Evolutionary conservation across 805 yeast genomes (phyloP), one percentile per base, ranked within the genome.

Genomic region (Starmerella apicola): DNA sequence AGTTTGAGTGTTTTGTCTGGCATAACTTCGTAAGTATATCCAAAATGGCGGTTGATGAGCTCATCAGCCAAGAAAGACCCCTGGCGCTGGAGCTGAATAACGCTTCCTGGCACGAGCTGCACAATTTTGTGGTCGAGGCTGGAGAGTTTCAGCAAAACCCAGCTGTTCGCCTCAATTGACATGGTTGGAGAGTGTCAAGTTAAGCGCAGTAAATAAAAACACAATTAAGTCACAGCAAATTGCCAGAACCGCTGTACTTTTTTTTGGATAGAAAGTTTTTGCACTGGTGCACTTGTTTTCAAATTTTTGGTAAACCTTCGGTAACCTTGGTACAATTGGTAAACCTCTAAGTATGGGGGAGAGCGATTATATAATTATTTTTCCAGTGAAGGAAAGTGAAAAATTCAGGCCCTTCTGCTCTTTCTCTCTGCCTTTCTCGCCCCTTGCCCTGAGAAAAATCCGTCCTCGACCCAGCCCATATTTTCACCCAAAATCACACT

Each of bases 1-100:
- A 51, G 44, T 5, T 39, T 38, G 13, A 64, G 52, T 12, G 49
- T 47, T 32, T 52, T 53, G 43, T 72, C 75, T 32, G 75, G 82
- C 22, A 67, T 54, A 32, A 88, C 79, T 54, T 88, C 96, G 61
- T 86, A 91, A 1, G 94, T 74, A 50, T 82, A 88, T 1, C 97
- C 98, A 53, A 72, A 81, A 5, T 85, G 80, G 51, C 67, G 77
- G 3, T 95, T 96, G 30, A 88, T 58, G 10, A 88, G 69, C 38
- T 73, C 79, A 46, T 77, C 74, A 2, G 80, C 83, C 23, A 69
- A 63, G 57, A 91, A 91, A 0, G 79, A 66, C 16, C 99, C 99
- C 60, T 88, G 91, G 57, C 91, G 88, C 2, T 98, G 98, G 48
- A 91, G 66, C 40, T 75, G 73, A 16, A 91, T 69, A 9, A 70